Percentiles rank a stretch among this genome's conserved stretches.
phyloP scores from a whole-genome alignment of 2,329 filamentous ascomycete genomes.

The Cladosporium austrohemisphaericum region DNA sequence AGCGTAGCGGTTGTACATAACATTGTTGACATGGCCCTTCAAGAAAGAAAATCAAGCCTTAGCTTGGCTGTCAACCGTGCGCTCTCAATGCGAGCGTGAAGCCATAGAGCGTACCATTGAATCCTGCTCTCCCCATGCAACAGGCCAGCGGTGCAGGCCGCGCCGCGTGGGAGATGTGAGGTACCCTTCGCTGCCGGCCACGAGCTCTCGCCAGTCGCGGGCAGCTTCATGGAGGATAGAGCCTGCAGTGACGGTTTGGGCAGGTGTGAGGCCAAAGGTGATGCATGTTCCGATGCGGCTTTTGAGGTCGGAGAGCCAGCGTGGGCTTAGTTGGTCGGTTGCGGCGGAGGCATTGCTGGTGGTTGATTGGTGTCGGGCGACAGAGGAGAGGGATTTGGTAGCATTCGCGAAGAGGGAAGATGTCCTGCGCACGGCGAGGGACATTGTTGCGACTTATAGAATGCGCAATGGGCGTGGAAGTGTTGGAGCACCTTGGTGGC shows the following conservation, averaged over 20 bases:
- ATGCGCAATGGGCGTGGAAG: constrained; percentile 2
- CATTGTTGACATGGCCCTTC: constrained; percentile 76
- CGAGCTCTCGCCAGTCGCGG: constrained; percentile 65
- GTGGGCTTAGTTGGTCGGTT: constrained; percentile 42
- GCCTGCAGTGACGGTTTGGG: constrained; percentile 57
- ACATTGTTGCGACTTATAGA: constrained; percentile 1
- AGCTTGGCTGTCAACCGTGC: constrained; percentile 9
- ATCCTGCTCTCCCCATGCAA: constrained; percentile 82
- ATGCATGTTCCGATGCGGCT: constrained; percentile 69
- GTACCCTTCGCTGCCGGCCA: constrained; percentile 73
- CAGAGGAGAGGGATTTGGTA: not conserved
- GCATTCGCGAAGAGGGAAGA: not conserved
- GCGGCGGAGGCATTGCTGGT: constrained; percentile 23
- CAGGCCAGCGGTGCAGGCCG: constrained; percentile 62
- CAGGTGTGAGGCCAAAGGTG: constrained; percentile 62
- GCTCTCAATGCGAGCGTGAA: not conserved
- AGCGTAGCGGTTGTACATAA: constrained; percentile 77
- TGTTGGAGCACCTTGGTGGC: constrained; percentile 6
- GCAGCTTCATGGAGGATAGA: constrained; percentile 58
- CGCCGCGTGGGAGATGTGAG: constrained; percentile 60
- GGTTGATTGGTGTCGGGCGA: constrained; percentile 13
- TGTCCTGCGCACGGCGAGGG: constrained; percentile 1
- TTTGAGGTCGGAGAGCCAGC: constrained; percentile 69
- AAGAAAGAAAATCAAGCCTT: constrained; percentile 13
- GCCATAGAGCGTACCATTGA: constrained; percentile 48